Evolutionary conservation across 1,284 basidiomycete species (phyloP).

Genomic region (Fomes fomentarius): DNA sequence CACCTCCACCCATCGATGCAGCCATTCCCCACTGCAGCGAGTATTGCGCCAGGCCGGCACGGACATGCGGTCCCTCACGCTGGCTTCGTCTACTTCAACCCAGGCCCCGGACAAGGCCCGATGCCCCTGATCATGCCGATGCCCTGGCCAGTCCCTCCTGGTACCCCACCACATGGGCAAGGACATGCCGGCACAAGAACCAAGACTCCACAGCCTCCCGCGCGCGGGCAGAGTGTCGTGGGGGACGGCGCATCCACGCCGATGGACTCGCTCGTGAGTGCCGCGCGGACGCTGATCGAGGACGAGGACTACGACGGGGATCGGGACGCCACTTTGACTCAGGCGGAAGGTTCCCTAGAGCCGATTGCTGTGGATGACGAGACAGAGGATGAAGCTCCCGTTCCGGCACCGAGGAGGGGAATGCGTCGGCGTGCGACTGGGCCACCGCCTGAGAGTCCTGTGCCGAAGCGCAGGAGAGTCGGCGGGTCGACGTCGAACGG

Average conservation of each 20-base stretch:
- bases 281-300: conserved; percentile 58
- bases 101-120: conserved; percentile 9
- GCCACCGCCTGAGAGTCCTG: conserved; percentile 25
- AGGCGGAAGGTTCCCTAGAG: conserved; percentile 6
- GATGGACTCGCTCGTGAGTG: conserved; percentile 59
- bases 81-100: conserved; percentile 19
- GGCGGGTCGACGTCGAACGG: neutral
- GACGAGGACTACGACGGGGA: conserved; percentile 38
- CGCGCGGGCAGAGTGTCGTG: conserved; percentile 1
- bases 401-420: neutral
- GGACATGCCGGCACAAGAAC: neutral
- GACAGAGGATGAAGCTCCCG: conserved; percentile 11
- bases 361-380: conserved; percentile 3
- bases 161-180: neutral
- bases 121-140: conserved; percentile 22
- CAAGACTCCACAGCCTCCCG: conserved; percentile 5
- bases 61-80: conserved; percentile 15
- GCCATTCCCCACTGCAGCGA: neutral
- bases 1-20: conserved; percentile 23
- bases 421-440: conserved; percentile 22
- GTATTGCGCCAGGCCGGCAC: conserved; percentile 3
- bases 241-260: conserved; percentile 37
- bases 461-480: conserved; percentile 29
- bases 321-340: conserved; percentile 5
- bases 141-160: conserved; percentile 18